A percentile compares a stretch with the other conserved stretches of the same genome.
phyloP scores from a whole-genome alignment of 2,329 filamentous ascomycete species.

The Ophiocordyceps unilateralis region DNA sequence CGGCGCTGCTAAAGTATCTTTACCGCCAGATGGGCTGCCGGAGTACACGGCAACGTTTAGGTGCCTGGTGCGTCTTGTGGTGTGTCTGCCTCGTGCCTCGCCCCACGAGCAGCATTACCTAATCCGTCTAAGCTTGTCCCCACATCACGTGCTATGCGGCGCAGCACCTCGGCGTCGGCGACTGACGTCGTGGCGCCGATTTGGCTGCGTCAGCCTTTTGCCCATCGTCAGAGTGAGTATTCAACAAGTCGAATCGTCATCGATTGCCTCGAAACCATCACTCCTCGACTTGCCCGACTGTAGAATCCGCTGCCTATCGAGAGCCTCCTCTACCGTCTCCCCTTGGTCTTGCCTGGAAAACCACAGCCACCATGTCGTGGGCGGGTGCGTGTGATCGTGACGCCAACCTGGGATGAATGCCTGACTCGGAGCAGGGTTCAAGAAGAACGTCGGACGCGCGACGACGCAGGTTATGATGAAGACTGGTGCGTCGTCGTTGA shows the following conservation, averaged over 20 bases:
- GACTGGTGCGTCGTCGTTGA: conserved; percentile 43
- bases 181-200: conserved; percentile 14
- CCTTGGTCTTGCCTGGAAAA: background rate
- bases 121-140: background rate
- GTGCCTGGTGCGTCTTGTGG: too few species aligned
- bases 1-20: too few species aligned
- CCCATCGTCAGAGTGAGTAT: background rate
- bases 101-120: background rate
- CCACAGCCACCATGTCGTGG: conserved; percentile 42
- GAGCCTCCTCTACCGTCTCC: background rate
- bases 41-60: too few species aligned
- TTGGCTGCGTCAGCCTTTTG: conserved; percentile 13
- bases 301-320: too few species aligned
- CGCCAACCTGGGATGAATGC: conserved; percentile 9
- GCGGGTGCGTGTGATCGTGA: conserved; percentile 32
- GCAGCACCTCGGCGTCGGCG: conserved; percentile 2
- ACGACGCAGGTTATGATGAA: conserved; percentile 99
- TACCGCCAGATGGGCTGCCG: background rate
- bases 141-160: conserved; percentile 2
- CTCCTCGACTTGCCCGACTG: too few species aligned
- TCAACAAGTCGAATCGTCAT: background rate
- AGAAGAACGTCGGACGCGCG: conserved; percentile 95
- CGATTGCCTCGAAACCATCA: background rate
- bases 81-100: too few species aligned
- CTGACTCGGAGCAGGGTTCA: conserved; percentile 23